phyloP scores from a whole-genome alignment of 1,284 basidiomycete species.

The Erythrobasidium hasegawianum region DNA sequence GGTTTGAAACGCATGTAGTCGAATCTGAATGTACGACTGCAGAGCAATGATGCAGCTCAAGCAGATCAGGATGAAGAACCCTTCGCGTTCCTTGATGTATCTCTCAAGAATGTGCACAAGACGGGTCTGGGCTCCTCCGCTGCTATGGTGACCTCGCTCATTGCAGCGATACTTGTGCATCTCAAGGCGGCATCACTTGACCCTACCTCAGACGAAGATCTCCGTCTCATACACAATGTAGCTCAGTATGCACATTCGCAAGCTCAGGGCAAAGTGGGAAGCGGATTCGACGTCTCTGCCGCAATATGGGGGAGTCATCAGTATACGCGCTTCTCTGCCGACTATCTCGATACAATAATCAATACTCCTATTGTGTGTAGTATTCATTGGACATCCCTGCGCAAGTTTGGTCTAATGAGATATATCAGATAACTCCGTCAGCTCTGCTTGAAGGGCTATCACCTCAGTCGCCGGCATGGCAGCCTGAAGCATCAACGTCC shows the following conservation, averaged over 20 bases:
- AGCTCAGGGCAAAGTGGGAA: conserved; percentile 96
- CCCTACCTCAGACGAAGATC: conserved; percentile 52
- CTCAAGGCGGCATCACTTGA: conserved; percentile 56
- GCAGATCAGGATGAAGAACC: conserved; percentile 59
- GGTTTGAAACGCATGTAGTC: too few relatives aligned
- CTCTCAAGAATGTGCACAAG: conserved; percentile 82
- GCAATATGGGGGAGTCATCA: conserved; percentile 93
- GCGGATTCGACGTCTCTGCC: conserved; percentile 92
- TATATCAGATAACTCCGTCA: conserved; percentile 1
- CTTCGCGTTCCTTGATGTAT: conserved; percentile 68
- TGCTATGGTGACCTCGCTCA: conserved; percentile 91
- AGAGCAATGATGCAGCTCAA: conserved; percentile 46
- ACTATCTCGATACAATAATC: conserved; percentile 40
- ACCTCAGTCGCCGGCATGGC: conserved; percentile 65
- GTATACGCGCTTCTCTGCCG: conserved; percentile 82
- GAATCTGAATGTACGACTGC: neutral
- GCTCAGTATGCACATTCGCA: conserved; percentile 93
- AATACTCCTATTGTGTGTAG: conserved; percentile 15
- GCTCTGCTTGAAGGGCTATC: conserved; percentile 36
- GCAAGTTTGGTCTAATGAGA: neutral
- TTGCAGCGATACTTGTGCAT: conserved; percentile 77
- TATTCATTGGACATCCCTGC: neutral
- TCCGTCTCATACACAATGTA: conserved; percentile 78
- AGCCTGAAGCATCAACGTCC: conserved; percentile 47
- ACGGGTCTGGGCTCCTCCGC: conserved; percentile 96